Conservation (phyloP, 495 filamentous ascomycete genomes). For the Penicillium simplicissimum region DNA sequence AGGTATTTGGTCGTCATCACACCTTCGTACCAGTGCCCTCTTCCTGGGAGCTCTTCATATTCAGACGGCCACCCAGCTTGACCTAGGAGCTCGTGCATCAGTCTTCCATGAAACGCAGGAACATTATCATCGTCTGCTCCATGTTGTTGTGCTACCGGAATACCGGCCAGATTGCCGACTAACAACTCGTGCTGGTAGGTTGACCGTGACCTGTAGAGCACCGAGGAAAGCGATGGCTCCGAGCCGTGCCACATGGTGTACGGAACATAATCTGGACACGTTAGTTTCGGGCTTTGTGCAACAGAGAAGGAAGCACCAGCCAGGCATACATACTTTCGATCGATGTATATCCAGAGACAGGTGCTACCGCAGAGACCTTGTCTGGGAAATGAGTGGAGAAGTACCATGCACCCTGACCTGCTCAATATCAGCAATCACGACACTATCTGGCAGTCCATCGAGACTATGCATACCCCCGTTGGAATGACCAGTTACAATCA, state of each 20-base stretch:
- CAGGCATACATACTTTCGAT: conserved; percentile 55
- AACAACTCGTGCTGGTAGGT: conserved; percentile 59
- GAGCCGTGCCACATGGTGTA: conserved; percentile 56
- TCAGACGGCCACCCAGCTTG: conserved; percentile 40
- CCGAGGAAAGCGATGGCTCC: conserved; percentile 47
- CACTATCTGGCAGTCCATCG: background rate
- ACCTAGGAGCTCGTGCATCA: conserved; percentile 49
- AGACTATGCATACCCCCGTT: background rate
- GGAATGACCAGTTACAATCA: conserved; percentile 1
- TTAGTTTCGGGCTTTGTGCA: background rate
- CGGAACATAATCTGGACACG: conserved; percentile 55
- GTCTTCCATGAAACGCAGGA: conserved; percentile 56
- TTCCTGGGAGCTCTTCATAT: conserved; percentile 52
- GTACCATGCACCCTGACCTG: conserved; percentile 60
- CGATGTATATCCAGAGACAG: conserved; percentile 59
- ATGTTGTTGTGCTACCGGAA: conserved; percentile 59
- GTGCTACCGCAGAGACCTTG: conserved; percentile 56
- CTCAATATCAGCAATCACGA: conserved; percentile 26
- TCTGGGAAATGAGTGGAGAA: conserved; percentile 58
- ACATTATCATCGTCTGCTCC: conserved; percentile 60
- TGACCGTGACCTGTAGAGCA: conserved; percentile 47
- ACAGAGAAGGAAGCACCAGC: background rate
- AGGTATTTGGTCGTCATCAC: conserved; percentile 46
- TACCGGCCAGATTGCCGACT: conserved; percentile 50
- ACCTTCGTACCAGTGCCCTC: conserved; percentile 57